Evolutionary conservation across 306 rosid genomes (phyloP), one percentile per base, ranked within the genome.

Genomic region (Vigna mungo): DNA sequence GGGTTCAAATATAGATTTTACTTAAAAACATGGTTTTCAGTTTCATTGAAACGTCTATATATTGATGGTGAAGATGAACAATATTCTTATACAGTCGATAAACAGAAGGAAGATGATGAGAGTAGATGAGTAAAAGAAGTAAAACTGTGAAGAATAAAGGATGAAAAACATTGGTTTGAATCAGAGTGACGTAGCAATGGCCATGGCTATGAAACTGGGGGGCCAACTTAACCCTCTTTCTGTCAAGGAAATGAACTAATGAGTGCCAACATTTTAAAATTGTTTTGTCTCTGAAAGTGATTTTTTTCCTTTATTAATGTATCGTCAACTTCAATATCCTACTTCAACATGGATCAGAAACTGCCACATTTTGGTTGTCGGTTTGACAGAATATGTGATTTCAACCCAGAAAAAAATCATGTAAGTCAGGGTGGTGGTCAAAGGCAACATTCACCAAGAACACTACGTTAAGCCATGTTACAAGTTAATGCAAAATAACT

Each of bases 351-450:
- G 58, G 4, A 32, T 56, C 44, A 47, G 52, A 60, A 60, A 64
- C 17, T 56, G 71, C 15, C 49, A 75, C 47, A 47, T 59, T 81
- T 36, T 58, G 43, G 52, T 81, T 37, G 58, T 81, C 16, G 49
- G 32, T 80, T 69, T 67, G 70, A 68, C 49, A 21, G 17, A 79
- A 39, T 2, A n/a, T 41, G 41, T 41, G 51, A 51, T 65, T 36
- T 78, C 25, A 59, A 48, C 48, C 12, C 49, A 53, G 27, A 17
- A 16, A 14, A 17, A 34, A 52, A 67, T 56, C 68, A 60, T 51
- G 63, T 9, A 47, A 60, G 62, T 75, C 12, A 8, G 27, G 30
- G 16, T 14, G 25, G 43, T 27, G 76, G 84, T 64, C 54, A 71
- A 75, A 56, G 60, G 55, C 66, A 80, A 27, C 62, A 58, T 63